Base-by-base conservation (phyloP, 1,284 basidiomycete genomes). In the Ustilago sp. region DNA sequence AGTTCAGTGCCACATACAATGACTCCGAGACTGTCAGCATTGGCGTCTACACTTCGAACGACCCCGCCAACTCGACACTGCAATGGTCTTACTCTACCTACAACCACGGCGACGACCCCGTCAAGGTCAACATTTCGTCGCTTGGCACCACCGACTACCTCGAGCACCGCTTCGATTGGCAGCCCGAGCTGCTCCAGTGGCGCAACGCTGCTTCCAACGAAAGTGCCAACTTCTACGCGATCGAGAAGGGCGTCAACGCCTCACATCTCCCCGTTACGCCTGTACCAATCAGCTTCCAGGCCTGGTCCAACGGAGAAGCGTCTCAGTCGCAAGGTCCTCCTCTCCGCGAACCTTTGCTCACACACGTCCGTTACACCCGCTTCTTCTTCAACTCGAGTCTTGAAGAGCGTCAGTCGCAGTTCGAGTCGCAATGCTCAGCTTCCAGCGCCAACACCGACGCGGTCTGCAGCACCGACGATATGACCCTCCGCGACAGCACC, bases 331-430 rank as follows among this genome's bases (percentile, higher is more conserved):
- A 79, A 52, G 79, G 80, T 23, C 80, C 82, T 7, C 77, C 82
- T 4, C 56, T 63, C 12, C 60, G 53, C 43, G 19, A 69, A 31
- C 75, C 77, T 8, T 62, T 77, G 31, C 56, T 68, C 11, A 75
- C 82, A 15, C 63, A 73, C 35, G 64, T 83, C 54, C 67, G 74
- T 55, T 83, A 82, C 59, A 68, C 74, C 17, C 75, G 82, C 39
- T 76, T 82, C 68, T 83, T 83, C 70, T 83, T 77, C 80, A 83
- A 83, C 69, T 83, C 82, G 52, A 80, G 79, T 50, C 70, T 80
- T 7, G 61, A 68, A 35, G 68, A 67, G 63, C 67, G 82, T 7
- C 60, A 70, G 7, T 50, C 62, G 39, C 66, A 79, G 57, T 83
- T 82, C 57, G 70, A 66, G 5, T 39, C 56, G 15, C 73, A 72